These are phyloP conservation scores for Spergularia bocconei DNA, from an alignment of 148 eudicot species.

Conservation along the genomic window DNA sequence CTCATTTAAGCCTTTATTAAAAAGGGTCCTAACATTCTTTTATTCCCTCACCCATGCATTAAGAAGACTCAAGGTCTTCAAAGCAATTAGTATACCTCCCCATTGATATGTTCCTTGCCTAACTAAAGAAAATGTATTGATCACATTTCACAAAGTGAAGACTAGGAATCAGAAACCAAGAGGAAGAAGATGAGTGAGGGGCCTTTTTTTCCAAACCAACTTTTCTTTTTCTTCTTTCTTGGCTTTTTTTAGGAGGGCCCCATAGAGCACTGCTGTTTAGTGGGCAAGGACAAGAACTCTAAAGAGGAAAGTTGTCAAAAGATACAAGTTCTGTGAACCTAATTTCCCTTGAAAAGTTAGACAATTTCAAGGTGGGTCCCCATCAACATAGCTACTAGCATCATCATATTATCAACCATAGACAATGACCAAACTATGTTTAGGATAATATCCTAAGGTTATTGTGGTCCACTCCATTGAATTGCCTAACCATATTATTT, in stretches of 20 bases:
- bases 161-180: slow-evolving; percentile 3
- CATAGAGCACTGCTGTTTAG: slow-evolving; percentile 18
- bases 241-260: slow-evolving; percentile 12
- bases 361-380: slow-evolving; percentile 24
- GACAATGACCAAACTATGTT: slow-evolving; percentile 33
- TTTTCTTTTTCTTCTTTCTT: not conserved
- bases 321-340: slow-evolving; percentile 36
- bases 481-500: slow-evolving; percentile 22
- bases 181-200: not conserved
- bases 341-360: slow-evolving; percentile 32
- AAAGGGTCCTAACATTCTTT: too few relatives aligned
- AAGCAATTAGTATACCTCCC: too few relatives aligned
- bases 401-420: slow-evolving; percentile 14
- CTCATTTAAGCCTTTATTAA: too few relatives aligned
- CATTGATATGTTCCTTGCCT: too few relatives aligned
- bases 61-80: too few relatives aligned
- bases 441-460: slow-evolving; percentile 20
- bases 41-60: too few relatives aligned
- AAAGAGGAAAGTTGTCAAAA: slow-evolving; percentile 29
- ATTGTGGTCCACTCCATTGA: slow-evolving; percentile 23
- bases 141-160: slow-evolving; percentile 3
- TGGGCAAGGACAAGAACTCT: slow-evolving; percentile 22
- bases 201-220: not conserved
- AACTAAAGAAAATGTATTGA: too few relatives aligned
- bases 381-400: slow-evolving; percentile 9